Evolutionary conservation across 2,329 filamentous ascomycete species (phyloP), one percentile per base, ranked within the genome.

Genomic region (Arthrobotrys sinensis): DNA sequence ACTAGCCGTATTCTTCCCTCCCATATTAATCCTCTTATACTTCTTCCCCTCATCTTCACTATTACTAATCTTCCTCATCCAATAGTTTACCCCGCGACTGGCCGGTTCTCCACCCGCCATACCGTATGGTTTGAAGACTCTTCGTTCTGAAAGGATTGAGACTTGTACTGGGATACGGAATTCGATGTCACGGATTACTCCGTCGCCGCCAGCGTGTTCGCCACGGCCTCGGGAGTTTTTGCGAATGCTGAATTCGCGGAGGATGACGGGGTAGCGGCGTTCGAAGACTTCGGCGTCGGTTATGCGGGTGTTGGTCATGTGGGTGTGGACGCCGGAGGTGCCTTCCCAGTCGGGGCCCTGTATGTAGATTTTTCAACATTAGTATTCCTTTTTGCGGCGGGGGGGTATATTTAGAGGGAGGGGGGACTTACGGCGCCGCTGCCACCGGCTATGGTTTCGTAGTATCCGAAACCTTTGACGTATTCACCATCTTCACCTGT

Each of bases 241-340:
- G 0, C 92, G 85, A 8, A 95, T 85, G 11, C 87, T 87, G 83
- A 94, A 95, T 80, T 92, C 88, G 4, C 90, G 87, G 38, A 96
- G 85, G 0, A 96, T 84, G 0, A 94, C 91, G 0, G 92, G 92
- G 82, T 94, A 94, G 7, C 92, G 86, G 32, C 91, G 87, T 85
- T 95, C 92, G 80, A 95, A 92, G 5, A 94, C 88, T 83, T 96
- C 93, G 0, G 91, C 87, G 82, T 95, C 93, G 0, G 92, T 94
- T 82, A 94, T 95, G 12, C 92, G 88, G 2, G 92, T 95, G 83
- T 96, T 96, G 5, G 93, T 95, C 91, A 94, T 94, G 84, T 95
- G 92, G 1, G 89, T 91, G 83, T 95, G 92, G n/a, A 94, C 91
- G 14, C 91, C 92, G 65, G 87, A 89, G 10, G 91, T 91, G 43